Base-by-base conservation (phyloP, 169 alveolate species). In the Cryptosporidium sp. region DNA sequence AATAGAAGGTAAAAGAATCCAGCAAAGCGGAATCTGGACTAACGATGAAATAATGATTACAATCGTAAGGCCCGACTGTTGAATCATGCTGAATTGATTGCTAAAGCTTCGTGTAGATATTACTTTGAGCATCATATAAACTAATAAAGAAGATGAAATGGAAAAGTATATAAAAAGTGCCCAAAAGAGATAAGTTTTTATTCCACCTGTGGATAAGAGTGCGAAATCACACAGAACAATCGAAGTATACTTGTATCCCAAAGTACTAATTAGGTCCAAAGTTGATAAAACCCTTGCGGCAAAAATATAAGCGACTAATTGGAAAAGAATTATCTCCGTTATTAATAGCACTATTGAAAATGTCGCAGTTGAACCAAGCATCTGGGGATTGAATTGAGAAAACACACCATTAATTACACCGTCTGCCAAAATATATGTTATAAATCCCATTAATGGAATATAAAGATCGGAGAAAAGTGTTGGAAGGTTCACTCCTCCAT, bases 321-420 rank as follows among this genome's bases (percentile, higher is more conserved):
- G 89, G 45, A 80, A 62, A 2, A 80, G 44, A 44, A 65, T 62
- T 14, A 80, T 33, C 33, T 80, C 89, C 8, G 89, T 42, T 29
- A 62, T 62, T 45, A 80, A 21, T 33, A 80, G 48, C 9, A 65
- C 89, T 8, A 60, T 80, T 65, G 89, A 60, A 67, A 80, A 80
- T 12, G 89, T 61, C 23, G 89, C 89, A 42, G 89, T 80, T 18
- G 89, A 80, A n/a, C 89, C 89, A 44, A 80, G 75, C 4, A 80
- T 62, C 75, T 80, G 89, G 23, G 89, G 89, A 23, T 80, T 60
- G 51, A 80, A 80, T 26, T 80, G 89, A 18, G 80, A 60, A 62
- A 62, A 80, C 8, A 65, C 75, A 3, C 89, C 89, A 80, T 80
- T 60, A 37, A 80, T 80, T 10, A 80, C 89, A 4, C 89, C 89